Conservation (phyloP, 352 stramenopile genomes). For the Globisporangium uncinulatum region DNA sequence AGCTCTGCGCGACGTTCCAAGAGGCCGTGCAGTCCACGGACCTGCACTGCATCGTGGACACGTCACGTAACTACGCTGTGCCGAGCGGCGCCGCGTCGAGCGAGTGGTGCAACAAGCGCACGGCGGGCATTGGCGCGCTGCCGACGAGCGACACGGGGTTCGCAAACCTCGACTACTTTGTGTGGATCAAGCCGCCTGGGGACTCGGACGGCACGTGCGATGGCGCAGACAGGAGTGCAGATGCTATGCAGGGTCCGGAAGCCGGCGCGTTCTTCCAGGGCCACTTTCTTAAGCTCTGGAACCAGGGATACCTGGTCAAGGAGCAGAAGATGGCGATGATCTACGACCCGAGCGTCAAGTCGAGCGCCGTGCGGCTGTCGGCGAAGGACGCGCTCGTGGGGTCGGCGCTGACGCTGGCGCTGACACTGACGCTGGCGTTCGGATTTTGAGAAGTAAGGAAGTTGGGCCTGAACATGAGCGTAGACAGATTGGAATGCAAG, state of each 20-base stretch:
- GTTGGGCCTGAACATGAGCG: no score
- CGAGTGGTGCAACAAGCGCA: slow-evolving; percentile 54
- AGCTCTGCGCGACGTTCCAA: slow-evolving; percentile 56
- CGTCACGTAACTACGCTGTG: slow-evolving; percentile 35
- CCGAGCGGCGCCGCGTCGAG: slow-evolving; percentile 13
- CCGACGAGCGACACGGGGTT: slow-evolving; percentile 41
- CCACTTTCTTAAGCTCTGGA: slow-evolving; percentile 49
- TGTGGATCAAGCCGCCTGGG: slow-evolving; percentile 67
- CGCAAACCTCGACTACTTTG: slow-evolving; percentile 58
- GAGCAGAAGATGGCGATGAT: slow-evolving; percentile 29
- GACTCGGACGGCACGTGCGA: slow-evolving; percentile 59
- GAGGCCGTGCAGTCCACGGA: slow-evolving; percentile 27
- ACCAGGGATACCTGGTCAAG: slow-evolving; percentile 59
- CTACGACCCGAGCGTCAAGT: no score
- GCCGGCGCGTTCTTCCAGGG: slow-evolving; percentile 55
- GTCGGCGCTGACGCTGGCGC: no score
- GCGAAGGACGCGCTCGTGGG: no score
- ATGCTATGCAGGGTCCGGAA: slow-evolving; percentile 42
- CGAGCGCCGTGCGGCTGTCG: no score
- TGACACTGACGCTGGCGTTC: slow-evolving; percentile 7
- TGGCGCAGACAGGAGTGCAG: slow-evolving; percentile 19
- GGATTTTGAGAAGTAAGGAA: no score
- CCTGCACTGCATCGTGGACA: slow-evolving; percentile 60
- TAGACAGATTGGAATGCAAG: no score
- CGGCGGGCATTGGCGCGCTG: slow-evolving; percentile 35